Conservation (phyloP, 2,329 filamentous ascomycete species). For the Knufia fluminis region DNA sequence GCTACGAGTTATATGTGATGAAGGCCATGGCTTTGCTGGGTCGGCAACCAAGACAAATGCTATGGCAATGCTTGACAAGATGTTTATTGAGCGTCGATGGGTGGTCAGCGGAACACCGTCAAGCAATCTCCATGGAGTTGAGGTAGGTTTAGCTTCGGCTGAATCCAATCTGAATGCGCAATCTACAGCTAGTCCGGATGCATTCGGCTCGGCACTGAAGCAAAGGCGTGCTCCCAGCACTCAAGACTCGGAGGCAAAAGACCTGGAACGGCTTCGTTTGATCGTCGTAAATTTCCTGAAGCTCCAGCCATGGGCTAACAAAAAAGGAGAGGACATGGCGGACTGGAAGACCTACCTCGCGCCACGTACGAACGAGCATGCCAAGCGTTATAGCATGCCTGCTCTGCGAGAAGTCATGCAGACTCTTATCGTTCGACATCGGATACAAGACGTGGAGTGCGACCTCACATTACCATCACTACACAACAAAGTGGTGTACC, state of each 20-base stretch:
- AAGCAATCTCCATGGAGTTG: constrained; percentile 68
- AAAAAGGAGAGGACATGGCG: constrained; percentile 46
- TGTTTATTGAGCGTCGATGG: constrained; percentile 65
- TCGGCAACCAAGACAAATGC: constrained; percentile 51
- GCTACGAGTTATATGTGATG: constrained; percentile 82
- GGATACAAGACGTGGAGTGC: constrained; percentile 56
- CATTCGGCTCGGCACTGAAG: neutral
- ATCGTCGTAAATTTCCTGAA: constrained; percentile 64
- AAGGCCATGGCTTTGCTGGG: constrained; percentile 77
- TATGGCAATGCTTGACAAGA: constrained; percentile 44
- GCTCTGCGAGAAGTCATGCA: constrained; percentile 61
- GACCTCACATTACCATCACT: constrained; percentile 61
- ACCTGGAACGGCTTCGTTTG: constrained; percentile 57
- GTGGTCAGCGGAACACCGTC: constrained; percentile 86
- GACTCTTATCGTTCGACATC: constrained; percentile 72
- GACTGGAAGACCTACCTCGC: constrained; percentile 69
- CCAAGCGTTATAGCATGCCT: constrained; percentile 29
- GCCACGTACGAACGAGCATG: constrained; percentile 50
- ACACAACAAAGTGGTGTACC: constrained; percentile 58
- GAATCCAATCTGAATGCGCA: constrained; percentile 23
- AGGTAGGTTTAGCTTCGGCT: constrained; percentile 46
- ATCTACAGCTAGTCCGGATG: neutral
- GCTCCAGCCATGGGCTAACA: constrained; percentile 69
- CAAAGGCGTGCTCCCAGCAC: constrained; percentile 30
- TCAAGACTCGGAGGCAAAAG: constrained; percentile 48